Base-by-base conservation (phyloP, 768 basidiomycete species). In the Candolleomyces eurysporus region DNA sequence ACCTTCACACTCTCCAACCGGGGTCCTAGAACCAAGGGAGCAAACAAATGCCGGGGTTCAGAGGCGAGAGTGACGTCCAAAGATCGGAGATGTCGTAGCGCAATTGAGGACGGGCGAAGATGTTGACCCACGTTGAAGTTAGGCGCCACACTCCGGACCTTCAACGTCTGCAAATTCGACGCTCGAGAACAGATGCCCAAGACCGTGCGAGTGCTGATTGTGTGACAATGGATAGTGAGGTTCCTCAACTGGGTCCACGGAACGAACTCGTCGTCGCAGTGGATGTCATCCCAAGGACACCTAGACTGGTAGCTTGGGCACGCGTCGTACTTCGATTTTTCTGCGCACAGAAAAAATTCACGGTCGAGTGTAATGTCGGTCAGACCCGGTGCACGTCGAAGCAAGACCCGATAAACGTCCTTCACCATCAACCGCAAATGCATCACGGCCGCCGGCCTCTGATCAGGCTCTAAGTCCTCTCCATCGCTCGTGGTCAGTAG, bases 181-280 rank as follows among this genome's bases (percentile, higher is more conserved):
- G 61, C 48, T 17, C 43, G 55, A 11, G 39, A 9, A 45, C 54
- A 57, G 22, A 61, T 31, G 2, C 5, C 40, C 32, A 57, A 22
- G 10, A 61, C 43, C 39, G 19, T 42, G 21, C 48, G 46, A 17
- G 55, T 31, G 31, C 32, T 48, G 45, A 61, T 57, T 30, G 55
- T 30, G 26, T 42, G 17, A 32, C 54, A 57, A 1, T 30, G 30
- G 43, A 61, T 43, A 5, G 56, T 48, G 7, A 61, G 21, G 9
- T 26, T 19, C 48, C 57, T 57, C n/a, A 61, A 48, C 14, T 46
- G 45, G 1, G 16, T 16, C 61, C 61, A 61, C 6, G 61, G 61
- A n/a, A 61, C 49, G 2, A 48, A 30, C 9, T 43, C 39, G 17
- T 22, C 46, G n/a, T 26, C 51, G 51, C 31, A 4, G 16, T 39